Conservation (phyloP, 140 eudicot genomes). For the Oenanthe javanica region DNA sequence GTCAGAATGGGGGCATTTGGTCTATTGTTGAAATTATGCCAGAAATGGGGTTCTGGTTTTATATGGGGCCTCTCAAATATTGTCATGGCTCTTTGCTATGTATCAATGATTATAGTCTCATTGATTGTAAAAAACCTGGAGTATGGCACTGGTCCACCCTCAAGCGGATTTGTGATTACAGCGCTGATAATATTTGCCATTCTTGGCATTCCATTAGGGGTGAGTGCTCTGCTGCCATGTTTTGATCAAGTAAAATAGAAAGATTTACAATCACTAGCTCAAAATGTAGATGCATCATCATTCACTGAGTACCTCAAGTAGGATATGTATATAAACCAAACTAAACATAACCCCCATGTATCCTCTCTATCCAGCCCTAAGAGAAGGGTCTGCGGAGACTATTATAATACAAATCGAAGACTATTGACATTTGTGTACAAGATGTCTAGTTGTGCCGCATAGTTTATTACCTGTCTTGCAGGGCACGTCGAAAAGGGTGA, state of each 20-base stretch:
- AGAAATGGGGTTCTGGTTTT: slow-evolving; percentile 86
- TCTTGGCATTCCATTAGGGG: slow-evolving; percentile 93
- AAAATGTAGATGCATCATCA: not conserved
- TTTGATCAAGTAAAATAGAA: not conserved
- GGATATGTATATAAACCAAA: not conserved
- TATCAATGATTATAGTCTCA: slow-evolving; percentile 66
- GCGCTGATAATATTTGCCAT: slow-evolving; percentile 59
- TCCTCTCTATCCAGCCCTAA: too few species aligned
- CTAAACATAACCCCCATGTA: not conserved
- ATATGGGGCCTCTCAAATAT: slow-evolving; percentile 87
- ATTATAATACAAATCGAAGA: too few species aligned
- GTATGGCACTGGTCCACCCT: slow-evolving; percentile 40
- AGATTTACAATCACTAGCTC: not conserved
- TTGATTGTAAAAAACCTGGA: slow-evolving; percentile 35
- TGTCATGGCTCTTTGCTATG: slow-evolving; percentile 69
- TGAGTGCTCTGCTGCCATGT: slow-evolving; percentile 32
- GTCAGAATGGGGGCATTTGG: slow-evolving; percentile 95
- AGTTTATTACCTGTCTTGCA: not conserved
- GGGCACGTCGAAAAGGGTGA: not conserved
- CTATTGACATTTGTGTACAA: not conserved
- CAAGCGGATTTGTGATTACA: slow-evolving; percentile 63
- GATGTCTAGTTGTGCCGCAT: not conserved
- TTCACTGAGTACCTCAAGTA: too few species aligned
- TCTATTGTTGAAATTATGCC: slow-evolving; percentile 73
- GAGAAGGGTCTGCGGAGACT: too few species aligned